Conservation (phyloP, 495 filamentous ascomycete genomes). For the Aspergillus carlsbadensis region DNA sequence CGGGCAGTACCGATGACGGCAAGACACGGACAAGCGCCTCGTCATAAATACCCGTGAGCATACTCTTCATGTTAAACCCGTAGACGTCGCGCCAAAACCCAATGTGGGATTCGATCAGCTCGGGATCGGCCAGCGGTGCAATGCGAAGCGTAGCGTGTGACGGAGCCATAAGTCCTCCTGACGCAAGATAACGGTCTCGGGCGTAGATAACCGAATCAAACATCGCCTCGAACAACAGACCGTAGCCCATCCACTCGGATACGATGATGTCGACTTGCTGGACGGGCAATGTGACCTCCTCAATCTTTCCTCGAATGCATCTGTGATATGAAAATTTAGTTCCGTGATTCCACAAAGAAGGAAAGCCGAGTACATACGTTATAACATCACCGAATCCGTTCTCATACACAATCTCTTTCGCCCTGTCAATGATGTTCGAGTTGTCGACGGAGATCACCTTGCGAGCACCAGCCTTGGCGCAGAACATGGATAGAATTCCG, state of each 20-base stretch:
- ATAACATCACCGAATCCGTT: conserved; percentile 81
- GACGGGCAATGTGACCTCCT: conserved; percentile 79
- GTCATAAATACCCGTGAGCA: conserved; percentile 57
- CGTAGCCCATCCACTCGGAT: conserved; percentile 98
- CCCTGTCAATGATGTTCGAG: conserved; percentile 88
- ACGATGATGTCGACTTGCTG: conserved; percentile 91
- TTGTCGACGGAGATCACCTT: conserved; percentile 93
- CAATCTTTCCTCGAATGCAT: conserved; percentile 83
- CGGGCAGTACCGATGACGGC: conserved; percentile 42
- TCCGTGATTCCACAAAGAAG: neutral
- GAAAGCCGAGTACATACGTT: conserved; percentile 44
- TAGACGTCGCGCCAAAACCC: conserved; percentile 71
- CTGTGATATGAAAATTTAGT: conserved; percentile 25
- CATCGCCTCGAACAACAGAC: conserved; percentile 92
- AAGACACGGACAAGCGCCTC: conserved; percentile 56
- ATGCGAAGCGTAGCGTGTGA: conserved; percentile 85
- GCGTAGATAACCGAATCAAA: conserved; percentile 90
- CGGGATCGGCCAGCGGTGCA: conserved; percentile 81
- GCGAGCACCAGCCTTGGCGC: conserved; percentile 83
- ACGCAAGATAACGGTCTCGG: conserved; percentile 76
- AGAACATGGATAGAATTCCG: conserved; percentile 93
- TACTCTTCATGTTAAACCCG: conserved; percentile 56
- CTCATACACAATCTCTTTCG: conserved; percentile 76
- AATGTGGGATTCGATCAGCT: conserved; percentile 65
- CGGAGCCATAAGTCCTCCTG: conserved; percentile 82